A percentile compares a stretch with the other conserved stretches of the same genome.
These are phyloP conservation scores for Colletotrichum siamense DNA, from an alignment of 2,329 filamentous ascomycete species.

Conservation along the genomic window DNA sequence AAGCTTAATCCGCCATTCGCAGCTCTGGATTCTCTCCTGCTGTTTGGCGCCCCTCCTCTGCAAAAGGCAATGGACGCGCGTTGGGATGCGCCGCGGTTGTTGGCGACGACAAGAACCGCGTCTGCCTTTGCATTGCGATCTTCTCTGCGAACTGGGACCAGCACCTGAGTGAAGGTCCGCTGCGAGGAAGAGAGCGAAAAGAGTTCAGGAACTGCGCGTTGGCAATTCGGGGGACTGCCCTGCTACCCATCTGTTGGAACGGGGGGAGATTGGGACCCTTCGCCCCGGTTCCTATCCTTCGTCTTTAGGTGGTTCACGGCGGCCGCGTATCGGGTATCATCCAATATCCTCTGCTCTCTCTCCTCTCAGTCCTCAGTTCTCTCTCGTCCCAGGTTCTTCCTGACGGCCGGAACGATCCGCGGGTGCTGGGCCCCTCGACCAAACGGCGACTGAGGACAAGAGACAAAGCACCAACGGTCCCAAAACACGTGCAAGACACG, in stretches of 20 bases:
- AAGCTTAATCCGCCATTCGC: not conserved
- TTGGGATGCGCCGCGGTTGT: not conserved
- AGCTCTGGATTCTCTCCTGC: not conserved
- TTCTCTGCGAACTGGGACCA: not conserved
- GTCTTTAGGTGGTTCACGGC: not conserved
- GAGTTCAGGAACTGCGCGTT: not conserved
- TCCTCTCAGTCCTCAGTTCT: not conserved
- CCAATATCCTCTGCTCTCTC: not conserved
- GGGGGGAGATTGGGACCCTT: not conserved
- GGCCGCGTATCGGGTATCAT: not conserved
- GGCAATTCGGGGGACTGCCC: not conserved
- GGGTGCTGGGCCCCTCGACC: not conserved
- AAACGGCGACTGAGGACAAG: not conserved
- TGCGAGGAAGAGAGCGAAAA: not conserved
- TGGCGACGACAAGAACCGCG: not conserved
- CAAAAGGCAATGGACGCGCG: not conserved
- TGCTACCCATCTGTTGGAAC: not conserved
- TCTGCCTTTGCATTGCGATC: not conserved
- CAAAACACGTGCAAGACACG: not conserved
- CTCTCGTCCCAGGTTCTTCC: not conserved
- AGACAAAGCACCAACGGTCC: not conserved
- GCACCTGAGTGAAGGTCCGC: not conserved
- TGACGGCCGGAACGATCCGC: not conserved
- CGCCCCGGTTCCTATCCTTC: not conserved
- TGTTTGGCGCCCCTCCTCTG: not conserved